phyloP scores from a whole-genome alignment of 2,329 filamentous ascomycete species.

The Aureobasidium sp. region DNA sequence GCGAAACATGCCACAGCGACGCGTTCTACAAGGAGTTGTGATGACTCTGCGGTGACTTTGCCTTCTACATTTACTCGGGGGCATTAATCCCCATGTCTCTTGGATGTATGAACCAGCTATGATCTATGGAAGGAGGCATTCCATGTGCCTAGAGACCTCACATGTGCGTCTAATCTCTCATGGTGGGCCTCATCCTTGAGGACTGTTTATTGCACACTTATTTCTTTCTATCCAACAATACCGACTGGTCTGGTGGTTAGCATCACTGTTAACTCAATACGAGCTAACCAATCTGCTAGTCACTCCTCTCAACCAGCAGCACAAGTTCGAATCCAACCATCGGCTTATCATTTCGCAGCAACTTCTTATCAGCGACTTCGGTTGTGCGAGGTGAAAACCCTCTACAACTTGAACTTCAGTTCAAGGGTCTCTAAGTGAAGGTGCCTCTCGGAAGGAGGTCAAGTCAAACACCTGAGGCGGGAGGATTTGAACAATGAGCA shows the following conservation, averaged over 20 bases:
- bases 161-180: neutral
- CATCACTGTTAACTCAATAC: neutral
- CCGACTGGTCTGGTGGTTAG: neutral
- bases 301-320: neutral
- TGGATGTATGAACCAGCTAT: too few species aligned
- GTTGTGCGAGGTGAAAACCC: neutral
- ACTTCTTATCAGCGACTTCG: neutral
- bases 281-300: neutral
- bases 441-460: neutral
- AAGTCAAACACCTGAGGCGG: neutral
- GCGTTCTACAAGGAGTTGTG: too few species aligned
- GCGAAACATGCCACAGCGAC: neutral
- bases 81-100: too few species aligned
- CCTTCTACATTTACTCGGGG: too few species aligned
- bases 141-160: too few species aligned
- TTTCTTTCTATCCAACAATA: neutral
- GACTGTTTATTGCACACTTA: neutral
- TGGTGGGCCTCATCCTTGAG: neutral
- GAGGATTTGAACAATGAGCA: neutral
- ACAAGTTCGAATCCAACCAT: neutral
- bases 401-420: neutral
- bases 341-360: neutral
- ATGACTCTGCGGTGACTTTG: too few species aligned
- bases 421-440: conserved; percentile 1
- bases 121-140: too few species aligned